Percentiles rank a stretch among this genome's conserved stretches.
phyloP scores from a whole-genome alignment of 108 stramenopile species.

The Craspedostauros australis region DNA sequence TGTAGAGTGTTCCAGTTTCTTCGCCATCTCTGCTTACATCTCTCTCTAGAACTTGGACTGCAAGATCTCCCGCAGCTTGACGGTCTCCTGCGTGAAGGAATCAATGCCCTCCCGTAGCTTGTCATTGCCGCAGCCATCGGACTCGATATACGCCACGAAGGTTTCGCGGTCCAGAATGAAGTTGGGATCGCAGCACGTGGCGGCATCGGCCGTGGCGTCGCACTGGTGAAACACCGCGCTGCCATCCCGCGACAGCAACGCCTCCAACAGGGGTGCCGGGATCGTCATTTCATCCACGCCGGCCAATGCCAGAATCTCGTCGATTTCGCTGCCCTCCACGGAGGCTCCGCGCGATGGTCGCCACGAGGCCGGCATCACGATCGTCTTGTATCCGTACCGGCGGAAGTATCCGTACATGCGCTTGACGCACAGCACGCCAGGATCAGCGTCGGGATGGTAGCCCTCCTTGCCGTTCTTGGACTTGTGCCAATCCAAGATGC shows the following conservation, averaged over 20 bases:
- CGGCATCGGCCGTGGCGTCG: conserved; percentile 33
- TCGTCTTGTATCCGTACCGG: conserved; percentile 73
- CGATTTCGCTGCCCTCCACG: conserved; percentile 58
- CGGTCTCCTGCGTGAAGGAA: conserved; percentile 78
- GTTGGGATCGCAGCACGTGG: conserved; percentile 54
- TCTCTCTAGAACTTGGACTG: conserved; percentile 39
- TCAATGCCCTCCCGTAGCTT: conserved; percentile 94
- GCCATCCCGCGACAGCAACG: conserved; percentile 26
- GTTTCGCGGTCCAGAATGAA: conserved; percentile 32
- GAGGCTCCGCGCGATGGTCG: conserved; percentile 69
- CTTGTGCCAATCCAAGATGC: conserved; percentile 96
- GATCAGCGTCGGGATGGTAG: conserved; percentile 78
- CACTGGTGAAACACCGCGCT: conserved; percentile 24
- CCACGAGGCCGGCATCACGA: conserved; percentile 98
- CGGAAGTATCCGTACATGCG: conserved; percentile 90
- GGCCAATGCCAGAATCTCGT: conserved; percentile 80
- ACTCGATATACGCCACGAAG: conserved; percentile 69
- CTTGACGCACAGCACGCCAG: conserved; percentile 82
- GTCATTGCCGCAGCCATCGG: conserved; percentile 88
- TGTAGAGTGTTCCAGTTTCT: no score
- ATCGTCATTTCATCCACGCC: conserved; percentile 87
- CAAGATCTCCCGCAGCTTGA: conserved; percentile 80
- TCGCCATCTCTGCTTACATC: no score
- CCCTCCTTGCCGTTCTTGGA: conserved; percentile 47
- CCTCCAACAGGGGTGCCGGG: conserved; percentile 64